A percentile compares a stretch with the other conserved stretches of the same genome.
These are phyloP conservation scores for Shiraia bambusicola DNA, from an alignment of 2,329 filamentous ascomycete genomes.

Conservation along the genomic window DNA sequence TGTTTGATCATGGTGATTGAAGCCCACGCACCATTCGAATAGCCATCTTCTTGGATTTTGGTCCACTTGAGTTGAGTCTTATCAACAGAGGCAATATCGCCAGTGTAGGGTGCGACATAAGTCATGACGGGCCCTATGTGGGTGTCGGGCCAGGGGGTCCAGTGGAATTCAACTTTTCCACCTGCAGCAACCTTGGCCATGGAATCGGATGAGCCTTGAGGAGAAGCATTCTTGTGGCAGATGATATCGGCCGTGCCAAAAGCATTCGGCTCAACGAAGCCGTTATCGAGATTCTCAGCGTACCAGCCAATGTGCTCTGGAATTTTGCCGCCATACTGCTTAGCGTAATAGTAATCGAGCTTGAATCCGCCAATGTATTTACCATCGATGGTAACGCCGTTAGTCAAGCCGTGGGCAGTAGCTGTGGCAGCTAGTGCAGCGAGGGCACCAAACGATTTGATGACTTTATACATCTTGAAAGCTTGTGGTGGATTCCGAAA, in stretches of 20 bases:
- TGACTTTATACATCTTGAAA: conserved; percentile 32
- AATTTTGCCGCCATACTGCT: conserved; percentile 25
- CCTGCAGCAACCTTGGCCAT: conserved; percentile 62
- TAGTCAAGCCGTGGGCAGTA: conserved; percentile 51
- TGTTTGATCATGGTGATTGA: conserved; percentile 45
- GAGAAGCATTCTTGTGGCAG: conserved; percentile 61
- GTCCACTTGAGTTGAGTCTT: conserved; percentile 41
- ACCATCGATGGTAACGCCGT: conserved; percentile 51
- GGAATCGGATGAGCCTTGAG: conserved; percentile 43
- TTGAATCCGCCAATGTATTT: conserved; percentile 49
- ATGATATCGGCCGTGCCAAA: conserved; percentile 51
- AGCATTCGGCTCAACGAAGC: conserved; percentile 35
- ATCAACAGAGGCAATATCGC: conserved; percentile 35
- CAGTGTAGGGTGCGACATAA: conserved; percentile 41
- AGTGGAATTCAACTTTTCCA: conserved; percentile 54
- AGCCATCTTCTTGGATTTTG: conserved; percentile 42
- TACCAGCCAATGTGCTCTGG: conserved; percentile 49
- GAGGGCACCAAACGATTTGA: conserved; percentile 29
- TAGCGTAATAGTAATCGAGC: conserved; percentile 45
- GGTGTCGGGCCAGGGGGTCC: conserved; percentile 49
- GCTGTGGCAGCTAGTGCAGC: conserved; percentile 44
- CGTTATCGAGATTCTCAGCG: conserved; percentile 42
- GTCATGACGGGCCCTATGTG: conserved; percentile 45
- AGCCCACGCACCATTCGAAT: conserved; percentile 39
- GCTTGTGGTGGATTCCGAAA: neutral